phyloP scores from a whole-genome alignment of 2,329 filamentous ascomycete species.

The Blastomyces silverae region DNA sequence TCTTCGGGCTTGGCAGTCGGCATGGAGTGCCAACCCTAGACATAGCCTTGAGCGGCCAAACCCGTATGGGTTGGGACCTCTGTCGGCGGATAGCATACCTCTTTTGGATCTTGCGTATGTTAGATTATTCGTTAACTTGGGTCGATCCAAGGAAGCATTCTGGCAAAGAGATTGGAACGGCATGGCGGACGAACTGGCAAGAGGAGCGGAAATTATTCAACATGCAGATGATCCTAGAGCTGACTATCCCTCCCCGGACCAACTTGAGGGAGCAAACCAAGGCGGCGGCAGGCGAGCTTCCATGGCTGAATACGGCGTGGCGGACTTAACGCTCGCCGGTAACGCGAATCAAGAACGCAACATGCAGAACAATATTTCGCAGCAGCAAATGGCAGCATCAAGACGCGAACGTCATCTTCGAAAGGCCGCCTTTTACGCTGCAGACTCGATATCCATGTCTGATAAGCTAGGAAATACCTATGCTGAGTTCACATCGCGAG shows the following conservation, averaged over 20 bases:
- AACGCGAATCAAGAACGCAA: slow-evolving; percentile 34
- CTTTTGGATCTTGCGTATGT: slow-evolving; percentile 88
- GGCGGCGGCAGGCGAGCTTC: slow-evolving; percentile 31
- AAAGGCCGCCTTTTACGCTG: slow-evolving; percentile 92
- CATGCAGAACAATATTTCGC: slow-evolving; percentile 30
- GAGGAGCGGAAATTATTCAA: slow-evolving; percentile 66
- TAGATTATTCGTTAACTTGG: slow-evolving; percentile 86
- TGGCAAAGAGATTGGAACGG: slow-evolving; percentile 92
- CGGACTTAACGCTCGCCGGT: slow-evolving; percentile 33
- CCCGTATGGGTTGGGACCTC: slow-evolving; percentile 69
- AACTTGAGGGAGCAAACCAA: slow-evolving; percentile 21
- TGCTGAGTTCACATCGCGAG: slow-evolving; percentile 72
- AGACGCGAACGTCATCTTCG: slow-evolving; percentile 80
- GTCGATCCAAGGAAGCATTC: slow-evolving; percentile 82
- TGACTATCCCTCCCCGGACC: slow-evolving; percentile 30
- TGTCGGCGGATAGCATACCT: slow-evolving; percentile 86
- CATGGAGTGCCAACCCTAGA: slow-evolving; percentile 79
- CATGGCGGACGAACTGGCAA: slow-evolving; percentile 79
- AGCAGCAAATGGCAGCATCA: slow-evolving; percentile 40
- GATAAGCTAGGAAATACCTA: slow-evolving; percentile 80
- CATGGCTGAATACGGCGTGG: slow-evolving; percentile 33
- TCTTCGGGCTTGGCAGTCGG: slow-evolving; percentile 85
- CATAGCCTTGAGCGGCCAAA: slow-evolving; percentile 81
- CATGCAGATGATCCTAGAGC: slow-evolving; percentile 45
- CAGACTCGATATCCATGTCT: slow-evolving; percentile 81